These are phyloP conservation scores for Beauveria brongniartii DNA, from an alignment of 2,329 filamentous ascomycete species.

Conservation along the genomic window DNA sequence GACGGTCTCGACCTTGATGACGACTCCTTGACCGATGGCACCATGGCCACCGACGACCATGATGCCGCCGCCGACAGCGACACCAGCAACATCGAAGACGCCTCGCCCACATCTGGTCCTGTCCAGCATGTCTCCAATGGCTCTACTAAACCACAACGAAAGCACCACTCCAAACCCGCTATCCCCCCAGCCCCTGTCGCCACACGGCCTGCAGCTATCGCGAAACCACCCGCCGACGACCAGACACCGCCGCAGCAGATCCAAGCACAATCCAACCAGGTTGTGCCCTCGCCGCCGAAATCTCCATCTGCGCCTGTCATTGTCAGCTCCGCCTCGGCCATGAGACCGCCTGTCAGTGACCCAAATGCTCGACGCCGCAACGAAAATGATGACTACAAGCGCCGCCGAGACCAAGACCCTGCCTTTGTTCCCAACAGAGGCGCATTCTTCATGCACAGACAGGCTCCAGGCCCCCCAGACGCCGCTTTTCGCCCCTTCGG, in stretches of 20 bases:
- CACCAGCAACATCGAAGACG: conserved; percentile 53
- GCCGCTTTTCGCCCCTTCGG: conserved; percentile 71
- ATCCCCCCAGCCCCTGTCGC: neutral
- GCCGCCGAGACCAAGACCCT: conserved; percentile 79
- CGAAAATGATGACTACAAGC: conserved; percentile 87
- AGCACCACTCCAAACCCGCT: conserved; percentile 15
- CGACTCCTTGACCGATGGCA: conserved; percentile 58
- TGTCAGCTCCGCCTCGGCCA: conserved; percentile 45
- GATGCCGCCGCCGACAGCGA: conserved; percentile 54
- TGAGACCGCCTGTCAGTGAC: conserved; percentile 47
- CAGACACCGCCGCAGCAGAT: neutral
- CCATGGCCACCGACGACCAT: conserved; percentile 53
- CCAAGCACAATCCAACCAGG: conserved; percentile 11
- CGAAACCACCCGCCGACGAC: neutral
- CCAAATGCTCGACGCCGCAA: conserved; percentile 58
- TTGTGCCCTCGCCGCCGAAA: conserved; percentile 29
- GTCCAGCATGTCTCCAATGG: conserved; percentile 35
- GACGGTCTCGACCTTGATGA: conserved; percentile 53
- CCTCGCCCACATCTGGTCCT: conserved; percentile 41
- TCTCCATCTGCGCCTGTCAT: conserved; percentile 41
- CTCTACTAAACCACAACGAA: conserved; percentile 29
- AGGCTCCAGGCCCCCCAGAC: conserved; percentile 63
- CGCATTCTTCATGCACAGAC: conserved; percentile 91
- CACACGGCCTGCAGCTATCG: neutral
- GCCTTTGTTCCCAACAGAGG: conserved; percentile 91